phyloP scores from a whole-genome alignment of 2,329 filamentous ascomycete species.

The Diplodia seriata region DNA sequence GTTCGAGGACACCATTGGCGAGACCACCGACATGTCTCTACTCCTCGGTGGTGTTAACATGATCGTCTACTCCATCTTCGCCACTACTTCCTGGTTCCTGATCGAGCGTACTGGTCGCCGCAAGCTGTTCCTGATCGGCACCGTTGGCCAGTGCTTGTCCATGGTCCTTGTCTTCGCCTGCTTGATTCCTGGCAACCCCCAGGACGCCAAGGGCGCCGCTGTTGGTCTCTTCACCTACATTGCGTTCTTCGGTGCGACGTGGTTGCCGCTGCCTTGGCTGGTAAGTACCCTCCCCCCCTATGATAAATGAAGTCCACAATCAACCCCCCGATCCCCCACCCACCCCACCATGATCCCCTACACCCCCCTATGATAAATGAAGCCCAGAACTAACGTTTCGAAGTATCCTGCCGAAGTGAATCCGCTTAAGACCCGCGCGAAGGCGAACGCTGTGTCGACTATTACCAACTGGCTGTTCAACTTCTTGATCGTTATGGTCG shows the following conservation, averaged over 20 bases:
- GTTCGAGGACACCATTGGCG: slow-evolving; percentile 59
- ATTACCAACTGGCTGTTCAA: slow-evolving; percentile 64
- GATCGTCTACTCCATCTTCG: slow-evolving; percentile 63
- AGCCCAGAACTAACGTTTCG: too few species aligned
- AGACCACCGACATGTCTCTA: slow-evolving; percentile 50
- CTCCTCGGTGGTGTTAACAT: slow-evolving; percentile 59
- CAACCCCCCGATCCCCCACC: too few species aligned
- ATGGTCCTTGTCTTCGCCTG: slow-evolving; percentile 58
- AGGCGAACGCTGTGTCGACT: slow-evolving; percentile 63
- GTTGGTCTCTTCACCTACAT: slow-evolving; percentile 74
- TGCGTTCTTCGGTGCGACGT: slow-evolving; percentile 70
- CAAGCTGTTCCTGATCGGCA: slow-evolving; percentile 52
- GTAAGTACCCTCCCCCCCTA: too few species aligned
- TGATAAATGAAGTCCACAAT: too few species aligned
- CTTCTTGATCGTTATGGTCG: slow-evolving; percentile 54
- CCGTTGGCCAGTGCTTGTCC: slow-evolving; percentile 60
- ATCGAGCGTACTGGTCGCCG: slow-evolving; percentile 66
- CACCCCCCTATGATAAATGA: too few species aligned
- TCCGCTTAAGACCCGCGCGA: slow-evolving; percentile 62
- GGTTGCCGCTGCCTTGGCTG: slow-evolving; percentile 69
- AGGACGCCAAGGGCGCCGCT: slow-evolving; percentile 56
- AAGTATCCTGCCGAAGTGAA: slow-evolving; percentile 51
- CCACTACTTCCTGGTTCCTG: slow-evolving; percentile 67
- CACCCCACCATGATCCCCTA: too few species aligned
- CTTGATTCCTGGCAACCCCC: slow-evolving; percentile 47